Percentiles rank a stretch among this genome's conserved stretches.
Evolutionary conservation across 1,284 basidiomycete genomes (phyloP).

Genomic region (Boletus nobilissimus): DNA sequence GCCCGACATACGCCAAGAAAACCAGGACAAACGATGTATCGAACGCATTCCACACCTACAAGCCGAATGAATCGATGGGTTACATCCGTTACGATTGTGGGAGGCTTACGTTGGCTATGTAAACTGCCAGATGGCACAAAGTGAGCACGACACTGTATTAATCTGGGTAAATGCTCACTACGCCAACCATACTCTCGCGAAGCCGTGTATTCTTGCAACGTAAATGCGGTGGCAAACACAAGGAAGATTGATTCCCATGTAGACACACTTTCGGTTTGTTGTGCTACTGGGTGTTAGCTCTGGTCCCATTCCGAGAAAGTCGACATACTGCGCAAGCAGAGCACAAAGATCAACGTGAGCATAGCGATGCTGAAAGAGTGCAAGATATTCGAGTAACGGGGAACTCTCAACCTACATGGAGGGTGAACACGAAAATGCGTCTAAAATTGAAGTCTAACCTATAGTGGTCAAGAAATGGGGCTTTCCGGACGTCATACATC

Average conservation of each 20-base stretch:
- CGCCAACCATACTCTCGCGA: conserved; percentile 87
- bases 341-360: conserved; percentile 75
- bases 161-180: conserved; percentile 60
- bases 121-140: conserved; percentile 62
- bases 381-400: conserved; percentile 80
- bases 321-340: conserved; percentile 74
- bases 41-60: conserved; percentile 87
- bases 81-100: not conserved
- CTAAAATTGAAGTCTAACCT: conserved; percentile 52
- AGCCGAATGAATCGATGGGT: conserved; percentile 14
- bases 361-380: conserved; percentile 82
- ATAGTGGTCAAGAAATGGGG: conserved; percentile 87
- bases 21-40: conserved; percentile 82
- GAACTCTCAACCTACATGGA: conserved; percentile 74
- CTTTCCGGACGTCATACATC: conserved; percentile 76
- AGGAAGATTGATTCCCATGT: conserved; percentile 79
- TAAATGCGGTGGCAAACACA: conserved; percentile 79
- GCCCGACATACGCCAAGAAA: conserved; percentile 73
- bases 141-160: conserved; percentile 12
- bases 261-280: conserved; percentile 61
- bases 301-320: not conserved
- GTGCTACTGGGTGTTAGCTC: conserved; percentile 55
- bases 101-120: conserved; percentile 79
- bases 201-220: conserved; percentile 84
- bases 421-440: conserved; percentile 17